Evolutionary conservation across 1,139 yeast species (phyloP).

Genomic region (Hanseniaspora gamundiae): DNA sequence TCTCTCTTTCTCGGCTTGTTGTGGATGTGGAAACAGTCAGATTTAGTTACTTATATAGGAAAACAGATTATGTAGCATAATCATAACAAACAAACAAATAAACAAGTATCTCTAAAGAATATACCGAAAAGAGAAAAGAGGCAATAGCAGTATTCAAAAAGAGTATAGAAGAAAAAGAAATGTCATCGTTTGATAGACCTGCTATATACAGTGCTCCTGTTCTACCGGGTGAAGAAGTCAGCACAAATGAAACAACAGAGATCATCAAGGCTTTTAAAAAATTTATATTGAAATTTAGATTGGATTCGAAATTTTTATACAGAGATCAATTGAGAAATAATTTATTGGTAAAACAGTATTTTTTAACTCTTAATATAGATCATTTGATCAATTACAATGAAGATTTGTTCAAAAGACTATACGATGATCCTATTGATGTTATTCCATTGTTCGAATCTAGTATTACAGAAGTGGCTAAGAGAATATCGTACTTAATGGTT

Average conservation of each 20-base stretch:
- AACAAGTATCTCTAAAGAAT: too few relatives aligned
- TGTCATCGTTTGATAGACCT: conserved; percentile 67
- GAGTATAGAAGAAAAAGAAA: conserved; percentile 18
- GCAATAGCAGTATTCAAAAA: too few relatives aligned
- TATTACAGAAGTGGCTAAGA: conserved; percentile 78
- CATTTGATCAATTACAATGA: conserved; percentile 84
- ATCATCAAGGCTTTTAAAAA: conserved; percentile 68
- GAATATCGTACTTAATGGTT: conserved; percentile 48
- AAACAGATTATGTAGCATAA: too few relatives aligned
- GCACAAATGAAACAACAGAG: conserved; percentile 58
- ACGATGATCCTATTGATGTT: conserved; percentile 82
- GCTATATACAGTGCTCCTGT: conserved; percentile 78
- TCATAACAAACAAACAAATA: too few relatives aligned
- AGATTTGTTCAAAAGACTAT: conserved; percentile 69
- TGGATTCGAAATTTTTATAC: conserved; percentile 73
- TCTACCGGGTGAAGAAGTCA: conserved; percentile 53
- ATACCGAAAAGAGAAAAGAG: too few relatives aligned
- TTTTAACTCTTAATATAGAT: conserved; percentile 65
- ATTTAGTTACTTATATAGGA: too few relatives aligned
- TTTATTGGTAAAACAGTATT: conserved; percentile 63
- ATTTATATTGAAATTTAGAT: conserved; percentile 76
- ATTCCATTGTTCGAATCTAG: conserved; percentile 85
- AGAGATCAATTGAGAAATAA: conserved; percentile 89
- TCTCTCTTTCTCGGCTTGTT: too few relatives aligned
- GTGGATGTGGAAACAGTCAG: too few relatives aligned